Percentiles rank a stretch among this genome's conserved stretches.
Evolutionary conservation across 306 rosid species (phyloP).

Genomic region (Gynostemma pentaphyllum): DNA sequence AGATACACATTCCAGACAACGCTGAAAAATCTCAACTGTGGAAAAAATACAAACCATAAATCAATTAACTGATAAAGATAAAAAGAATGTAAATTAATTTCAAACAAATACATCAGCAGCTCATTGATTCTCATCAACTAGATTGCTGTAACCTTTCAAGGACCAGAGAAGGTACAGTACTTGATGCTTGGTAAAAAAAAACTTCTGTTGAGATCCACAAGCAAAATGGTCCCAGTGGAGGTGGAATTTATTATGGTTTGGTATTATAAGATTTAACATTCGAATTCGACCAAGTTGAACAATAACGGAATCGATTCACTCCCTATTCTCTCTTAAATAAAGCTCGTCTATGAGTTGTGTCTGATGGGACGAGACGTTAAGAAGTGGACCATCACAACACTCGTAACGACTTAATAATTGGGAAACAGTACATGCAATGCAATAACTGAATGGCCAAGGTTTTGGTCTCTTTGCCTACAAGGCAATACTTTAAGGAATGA

Average conservation of each 20-base stretch:
- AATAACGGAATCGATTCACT: too few species aligned
- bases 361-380: conserved; percentile 9
- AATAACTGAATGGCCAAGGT: background rate
- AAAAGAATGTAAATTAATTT: background rate
- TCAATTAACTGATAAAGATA: background rate
- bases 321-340: too few species aligned
- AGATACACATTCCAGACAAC: too few species aligned
- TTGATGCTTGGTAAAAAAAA: background rate
- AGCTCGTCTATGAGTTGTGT: background rate
- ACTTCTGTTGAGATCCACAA: conserved; percentile 1
- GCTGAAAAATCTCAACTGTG: too few species aligned
- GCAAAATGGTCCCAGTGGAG: background rate
- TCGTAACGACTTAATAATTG: conserved; percentile 1
- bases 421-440: background rate
- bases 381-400: background rate
- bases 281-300: background rate
- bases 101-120: conserved; percentile 4
- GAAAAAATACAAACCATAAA: background rate
- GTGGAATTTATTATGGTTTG: background rate
- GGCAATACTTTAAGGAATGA: too few species aligned
- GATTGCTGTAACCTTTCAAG: background rate
- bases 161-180: conserved; percentile 3
- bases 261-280: background rate
- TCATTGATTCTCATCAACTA: background rate
- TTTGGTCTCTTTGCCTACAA: conserved; percentile 4